Evolutionary conservation across 176 grass and related monocot genomes (phyloP).

Genomic region (Cenchrus fungigraminus): DNA sequence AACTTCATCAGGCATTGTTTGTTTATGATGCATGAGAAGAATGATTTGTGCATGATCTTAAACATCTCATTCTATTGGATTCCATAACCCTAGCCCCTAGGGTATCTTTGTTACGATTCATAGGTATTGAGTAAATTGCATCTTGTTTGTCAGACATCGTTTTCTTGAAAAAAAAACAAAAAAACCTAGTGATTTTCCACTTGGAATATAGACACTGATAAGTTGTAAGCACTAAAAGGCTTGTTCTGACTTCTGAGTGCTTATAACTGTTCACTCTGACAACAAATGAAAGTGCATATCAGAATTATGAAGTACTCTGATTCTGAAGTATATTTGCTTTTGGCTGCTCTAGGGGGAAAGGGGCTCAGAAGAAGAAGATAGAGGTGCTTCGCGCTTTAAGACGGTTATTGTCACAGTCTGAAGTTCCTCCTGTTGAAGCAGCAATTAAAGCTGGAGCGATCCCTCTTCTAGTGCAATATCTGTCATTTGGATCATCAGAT

Average conservation of each 20-base stretch:
- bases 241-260: conserved; percentile 19
- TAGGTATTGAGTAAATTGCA: not conserved
- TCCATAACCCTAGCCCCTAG: conserved; percentile 6
- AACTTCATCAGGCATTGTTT: conserved; percentile 27
- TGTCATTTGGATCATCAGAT: conserved; percentile 91
- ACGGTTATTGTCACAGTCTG: conserved; percentile 82
- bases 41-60: conserved; percentile 7
- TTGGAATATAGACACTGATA: conserved; percentile 3
- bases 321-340: conserved; percentile 28
- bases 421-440: conserved; percentile 83
- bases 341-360: conserved; percentile 71
- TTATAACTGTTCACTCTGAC: not conserved
- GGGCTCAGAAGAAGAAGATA: conserved; percentile 70
- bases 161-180: not conserved
- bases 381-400: conserved; percentile 81
- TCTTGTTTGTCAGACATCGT: not conserved
- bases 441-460: conserved; percentile 84
- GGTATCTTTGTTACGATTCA: conserved; percentile 1
- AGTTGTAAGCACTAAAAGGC: not conserved
- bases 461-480: conserved; percentile 82
- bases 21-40: conserved; percentile 12
- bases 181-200: not conserved
- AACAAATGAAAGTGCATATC: not conserved
- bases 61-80: not conserved
- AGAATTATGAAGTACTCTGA: not conserved